These are phyloP conservation scores for Arxiozyma bovina DNA, from an alignment of 1,139 yeast species.

Conservation along the genomic window DNA sequence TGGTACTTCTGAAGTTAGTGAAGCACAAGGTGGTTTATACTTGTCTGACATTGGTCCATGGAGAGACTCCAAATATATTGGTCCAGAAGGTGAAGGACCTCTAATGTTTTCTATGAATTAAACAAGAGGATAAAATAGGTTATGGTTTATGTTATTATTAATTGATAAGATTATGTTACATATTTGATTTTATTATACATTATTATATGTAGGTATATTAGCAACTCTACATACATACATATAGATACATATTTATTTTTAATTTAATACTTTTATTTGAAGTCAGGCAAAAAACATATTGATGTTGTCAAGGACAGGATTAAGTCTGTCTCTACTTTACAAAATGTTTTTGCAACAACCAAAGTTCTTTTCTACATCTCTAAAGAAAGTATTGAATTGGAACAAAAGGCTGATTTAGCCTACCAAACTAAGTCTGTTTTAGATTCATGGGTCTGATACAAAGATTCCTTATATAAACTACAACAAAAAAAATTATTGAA, in stretches of 20 bases:
- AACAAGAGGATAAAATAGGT: not conserved
- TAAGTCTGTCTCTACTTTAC: constrained; percentile 74
- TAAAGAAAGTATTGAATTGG: constrained; percentile 91
- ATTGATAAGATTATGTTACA: not conserved
- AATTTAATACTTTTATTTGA: not conserved
- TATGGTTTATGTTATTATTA: not conserved
- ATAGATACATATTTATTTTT: not conserved
- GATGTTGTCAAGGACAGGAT: constrained; percentile 90
- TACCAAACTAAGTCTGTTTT: constrained; percentile 87
- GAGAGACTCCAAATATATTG: constrained; percentile 80
- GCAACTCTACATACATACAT: not conserved
- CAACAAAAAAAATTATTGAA: constrained; percentile 85
- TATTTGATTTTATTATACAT: no score
- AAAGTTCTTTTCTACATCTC: constrained; percentile 86
- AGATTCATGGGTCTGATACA: constrained; percentile 99
- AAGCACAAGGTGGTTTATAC: constrained; percentile 69
- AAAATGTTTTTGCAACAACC: constrained; percentile 87
- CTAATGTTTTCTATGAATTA: constrained; percentile 36
- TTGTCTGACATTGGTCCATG: constrained; percentile 93
- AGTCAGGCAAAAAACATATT: constrained; percentile 22
- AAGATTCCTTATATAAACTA: constrained; percentile 89
- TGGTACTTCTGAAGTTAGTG: constrained; percentile 60
- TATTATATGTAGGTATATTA: not conserved
- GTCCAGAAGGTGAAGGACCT: constrained; percentile 84
- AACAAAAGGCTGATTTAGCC: constrained; percentile 84